Conservation (phyloP, 306 rosid species). For the Dalbergia cultrata region DNA sequence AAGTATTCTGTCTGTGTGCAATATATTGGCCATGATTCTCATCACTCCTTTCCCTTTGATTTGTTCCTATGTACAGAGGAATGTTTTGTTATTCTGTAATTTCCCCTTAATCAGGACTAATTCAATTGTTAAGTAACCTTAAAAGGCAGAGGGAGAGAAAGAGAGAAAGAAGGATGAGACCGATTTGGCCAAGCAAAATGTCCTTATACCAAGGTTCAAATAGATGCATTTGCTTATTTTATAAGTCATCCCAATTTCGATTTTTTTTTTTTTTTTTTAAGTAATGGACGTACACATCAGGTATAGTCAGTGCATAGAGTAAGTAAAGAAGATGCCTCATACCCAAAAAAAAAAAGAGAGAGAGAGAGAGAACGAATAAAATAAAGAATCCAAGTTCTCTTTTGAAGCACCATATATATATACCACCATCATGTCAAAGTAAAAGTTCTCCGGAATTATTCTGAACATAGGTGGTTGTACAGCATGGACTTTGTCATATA, state of each 20-base stretch:
- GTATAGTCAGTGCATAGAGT: slow-evolving; percentile 12
- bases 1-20: not conserved
- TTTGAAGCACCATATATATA: not conserved
- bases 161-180: not conserved
- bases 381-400: slow-evolving; percentile 22
- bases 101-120: slow-evolving; percentile 4
- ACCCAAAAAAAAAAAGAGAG: too few species aligned
- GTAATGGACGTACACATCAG: slow-evolving; percentile 45
- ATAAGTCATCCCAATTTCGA: slow-evolving; percentile 36
- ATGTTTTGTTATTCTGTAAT: not conserved
- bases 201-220: not conserved
- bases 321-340: slow-evolving; percentile 47
- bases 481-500: not conserved
- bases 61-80: not conserved
- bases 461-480: slow-evolving; percentile 15
- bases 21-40: not conserved
- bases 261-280: slow-evolving; percentile 28
- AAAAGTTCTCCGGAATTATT: slow-evolving; percentile 19
- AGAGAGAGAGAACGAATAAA: slow-evolving; percentile 26
- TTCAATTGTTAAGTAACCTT: not conserved
- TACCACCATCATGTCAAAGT: not conserved
- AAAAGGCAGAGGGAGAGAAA: not conserved
- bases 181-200: not conserved
- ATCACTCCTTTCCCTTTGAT: not conserved
- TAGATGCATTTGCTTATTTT: slow-evolving; percentile 44